Base-by-base conservation (phyloP, 805 yeast genomes). In the Candida tibetensis region DNA sequence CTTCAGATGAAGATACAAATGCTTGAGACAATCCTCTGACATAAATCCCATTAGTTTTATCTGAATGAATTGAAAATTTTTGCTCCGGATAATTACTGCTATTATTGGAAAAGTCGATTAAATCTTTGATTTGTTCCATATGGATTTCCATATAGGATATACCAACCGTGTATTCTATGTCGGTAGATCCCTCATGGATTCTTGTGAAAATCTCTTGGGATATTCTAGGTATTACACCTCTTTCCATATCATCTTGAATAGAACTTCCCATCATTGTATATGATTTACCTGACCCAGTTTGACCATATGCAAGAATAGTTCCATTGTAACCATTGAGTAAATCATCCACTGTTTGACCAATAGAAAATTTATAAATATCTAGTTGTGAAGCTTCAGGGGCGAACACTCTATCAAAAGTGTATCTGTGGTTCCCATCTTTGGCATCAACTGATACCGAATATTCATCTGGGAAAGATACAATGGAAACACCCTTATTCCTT, bases 131-230 rank as follows among this genome's bases (percentile, higher is more conserved):
- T 30, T 74, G 76, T 46, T 90, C 96, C 71, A 84, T 76, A 58
- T 85, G 84, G 9, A 90, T 79, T 52, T 90, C 96, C 80, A 86
- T 71, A 46, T 79, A 82, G 10, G 87, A 79, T 1, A 85, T 82
- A 4, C 79, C 76, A 8, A 87, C 81, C 1, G 78, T 76, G 51
- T 74, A 81, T 48, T 85, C 89, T 7, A 76, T 66, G 13, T 77
- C 76, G 4, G 61, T 32, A 3, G 77, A 62, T 2, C 72, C 66
- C 15, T 62, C 49, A 26, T 66, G 58, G 10, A 84, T 81, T 28
- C 66, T 65, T 13, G 69, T 62, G 53, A 87, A 89, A 4, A 89
- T 66, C 40, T 74, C 74, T 35, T 81, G 82, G 13, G 84, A 72
- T 12, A 85, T 76, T 23, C 93, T 67, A 0, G 95, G 95, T 13